Base-by-base conservation (phyloP, 2,329 filamentous ascomycete species). In the Beauveria caledonica region DNA sequence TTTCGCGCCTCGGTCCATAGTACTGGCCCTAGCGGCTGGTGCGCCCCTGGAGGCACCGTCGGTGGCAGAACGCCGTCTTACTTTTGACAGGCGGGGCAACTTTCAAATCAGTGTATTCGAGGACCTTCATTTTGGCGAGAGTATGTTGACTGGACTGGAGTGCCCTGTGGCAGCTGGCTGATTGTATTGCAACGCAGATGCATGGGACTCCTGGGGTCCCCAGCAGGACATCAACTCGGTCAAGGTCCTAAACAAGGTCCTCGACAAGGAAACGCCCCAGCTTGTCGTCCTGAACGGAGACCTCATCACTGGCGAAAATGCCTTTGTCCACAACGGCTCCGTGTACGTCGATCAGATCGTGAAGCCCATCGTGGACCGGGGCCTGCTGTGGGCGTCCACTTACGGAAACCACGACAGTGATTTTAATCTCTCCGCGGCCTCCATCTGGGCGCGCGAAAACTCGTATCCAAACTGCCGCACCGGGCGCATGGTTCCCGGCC, bases 351-450 rank as follows among this genome's bases (percentile, higher is more conserved):
- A 88, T 64, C 71, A 79, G 64, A 78, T 87, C 10, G 82, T 87
- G 1, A 71, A 67, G 1, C 86, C 85, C 0, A 71, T 90, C 0
- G 73, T 87, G 0, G 64, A 79, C 3, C 78, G 80, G 17, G 74
- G 76, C 8, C 67, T 87, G 0, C 76, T 77, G 0, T 90, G 86
- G 82, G 86, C 86, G 2, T 85, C 83, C 0, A 86, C 86, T 0
- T 90, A 90, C 63, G 87, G 87, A 0, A 90, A 90, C 61, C 87
- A 90, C 65, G 87, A 90, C 64, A 78, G 80, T 51, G 73, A 82
- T 40, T 81, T 76, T 67, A 86, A 87, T 63, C 71, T 87, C 9
- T 81, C 80, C 0, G 78, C 78, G 19, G 66, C 68, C 33, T 63
- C 67, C 3, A 76, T 80, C n/a, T 68, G 78, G 3, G 70, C 64